Evolutionary conservation across 2,329 filamentous ascomycete genomes (phyloP).

Genomic region (Phialocephala subalpina): DNA sequence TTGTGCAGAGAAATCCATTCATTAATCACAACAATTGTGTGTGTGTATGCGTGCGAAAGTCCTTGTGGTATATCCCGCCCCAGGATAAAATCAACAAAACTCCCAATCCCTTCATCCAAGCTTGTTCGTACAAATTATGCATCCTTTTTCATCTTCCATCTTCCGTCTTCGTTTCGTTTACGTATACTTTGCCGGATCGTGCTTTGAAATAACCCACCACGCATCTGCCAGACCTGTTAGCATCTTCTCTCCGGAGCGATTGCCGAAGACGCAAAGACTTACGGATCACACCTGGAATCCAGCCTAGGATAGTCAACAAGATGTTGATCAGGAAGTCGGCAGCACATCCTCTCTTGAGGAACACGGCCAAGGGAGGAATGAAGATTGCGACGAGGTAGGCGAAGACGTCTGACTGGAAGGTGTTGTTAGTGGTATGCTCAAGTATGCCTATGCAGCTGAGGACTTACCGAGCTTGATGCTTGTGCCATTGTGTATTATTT

Average conservation of each 20-base stretch:
- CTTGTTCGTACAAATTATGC: neutral
- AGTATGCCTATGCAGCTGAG: neutral
- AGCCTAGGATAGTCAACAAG: conserved; percentile 46
- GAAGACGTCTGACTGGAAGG: conserved; percentile 29
- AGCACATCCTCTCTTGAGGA: conserved; percentile 48
- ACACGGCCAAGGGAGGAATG: conserved; percentile 43
- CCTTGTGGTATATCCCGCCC: conserved; percentile 7
- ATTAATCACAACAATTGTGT: neutral
- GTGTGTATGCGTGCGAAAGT: neutral
- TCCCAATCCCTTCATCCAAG: neutral
- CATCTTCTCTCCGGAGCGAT: neutral
- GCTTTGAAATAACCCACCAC: conserved; percentile 41
- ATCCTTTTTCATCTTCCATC: neutral
- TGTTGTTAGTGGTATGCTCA: neutral
- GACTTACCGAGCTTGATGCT: neutral
- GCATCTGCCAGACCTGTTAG: conserved; percentile 31
- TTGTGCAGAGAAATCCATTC: neutral
- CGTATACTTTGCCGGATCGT: conserved; percentile 35
- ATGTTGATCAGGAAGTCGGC: conserved; percentile 52
- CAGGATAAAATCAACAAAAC: neutral
- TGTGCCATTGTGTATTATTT: conserved; percentile 6
- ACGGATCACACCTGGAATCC: conserved; percentile 44
- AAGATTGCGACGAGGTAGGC: conserved; percentile 43
- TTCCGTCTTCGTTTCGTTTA: conserved; percentile 1
- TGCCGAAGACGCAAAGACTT: conserved; percentile 19